A percentile compares a stretch with the other conserved stretches of the same genome.
Evolutionary conservation across 257 asterid genomes (phyloP).

Genomic region (Fraxinus quadrangulata): DNA sequence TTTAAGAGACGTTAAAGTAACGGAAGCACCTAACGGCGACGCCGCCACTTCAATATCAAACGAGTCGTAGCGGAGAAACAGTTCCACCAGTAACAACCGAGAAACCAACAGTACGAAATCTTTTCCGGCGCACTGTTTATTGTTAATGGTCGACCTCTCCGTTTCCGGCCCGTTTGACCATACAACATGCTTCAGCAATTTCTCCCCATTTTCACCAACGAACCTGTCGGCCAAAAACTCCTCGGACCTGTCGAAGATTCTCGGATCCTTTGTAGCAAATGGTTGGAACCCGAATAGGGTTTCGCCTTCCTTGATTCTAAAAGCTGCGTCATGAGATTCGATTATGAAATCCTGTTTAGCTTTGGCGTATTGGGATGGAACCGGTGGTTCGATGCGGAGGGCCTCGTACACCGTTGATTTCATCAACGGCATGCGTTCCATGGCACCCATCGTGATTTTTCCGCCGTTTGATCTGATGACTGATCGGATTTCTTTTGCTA

Average conservation of each 20-base stretch:
- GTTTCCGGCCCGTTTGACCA: constrained; percentile 92
- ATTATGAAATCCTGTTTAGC: constrained; percentile 63
- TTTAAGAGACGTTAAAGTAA: constrained; percentile 69
- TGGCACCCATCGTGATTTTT: constrained; percentile 50
- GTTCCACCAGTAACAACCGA: constrained; percentile 74
- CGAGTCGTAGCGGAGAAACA: constrained; percentile 80
- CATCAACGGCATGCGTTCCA: constrained; percentile 72
- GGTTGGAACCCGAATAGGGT: constrained; percentile 77
- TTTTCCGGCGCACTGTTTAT: constrained; percentile 90
- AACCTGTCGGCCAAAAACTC: constrained; percentile 73
- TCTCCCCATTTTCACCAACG: constrained; percentile 66
- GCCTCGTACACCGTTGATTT: constrained; percentile 79
- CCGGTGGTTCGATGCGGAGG: constrained; percentile 79
- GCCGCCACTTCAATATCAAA: constrained; percentile 57
- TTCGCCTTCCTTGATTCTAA: constrained; percentile 66
- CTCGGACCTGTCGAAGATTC: constrained; percentile 63
- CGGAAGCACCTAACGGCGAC: constrained; percentile 66
- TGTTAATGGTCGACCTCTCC: constrained; percentile 43
- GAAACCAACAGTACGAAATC: constrained; percentile 76
- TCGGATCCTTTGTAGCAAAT: constrained; percentile 77
- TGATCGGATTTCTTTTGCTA: constrained; percentile 65
- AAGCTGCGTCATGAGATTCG: constrained; percentile 73
- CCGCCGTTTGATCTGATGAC: constrained; percentile 50
- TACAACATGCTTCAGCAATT: constrained; percentile 59
- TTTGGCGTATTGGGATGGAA: constrained; percentile 65